Conservation (phyloP, 345 rosid species). For the Cardamine resedifolia region DNA sequence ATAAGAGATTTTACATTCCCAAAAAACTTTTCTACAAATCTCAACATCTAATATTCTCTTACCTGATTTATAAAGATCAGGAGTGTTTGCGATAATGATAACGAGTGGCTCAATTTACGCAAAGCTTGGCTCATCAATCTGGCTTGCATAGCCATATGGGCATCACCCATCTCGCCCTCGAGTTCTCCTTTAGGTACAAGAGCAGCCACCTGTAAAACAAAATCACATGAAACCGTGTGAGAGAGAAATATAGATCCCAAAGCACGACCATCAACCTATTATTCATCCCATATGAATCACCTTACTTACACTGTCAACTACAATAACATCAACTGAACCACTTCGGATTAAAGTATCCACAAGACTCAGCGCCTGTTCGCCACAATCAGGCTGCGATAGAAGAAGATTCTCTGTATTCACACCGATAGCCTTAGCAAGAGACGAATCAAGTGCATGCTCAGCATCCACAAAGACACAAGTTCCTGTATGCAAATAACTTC, state of each 20-base stretch:
- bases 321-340: slow-evolving; percentile 95
- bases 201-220: slow-evolving; percentile 79
- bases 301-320: slow-evolving; percentile 94
- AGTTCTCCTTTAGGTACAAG: slow-evolving; percentile 98
- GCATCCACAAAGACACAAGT: slow-evolving; percentile 95
- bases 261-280: slow-evolving; percentile 1
- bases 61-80: slow-evolving; percentile 90
- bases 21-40: slow-evolving; percentile 2
- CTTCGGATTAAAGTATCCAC: slow-evolving; percentile 90
- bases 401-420: slow-evolving; percentile 92
- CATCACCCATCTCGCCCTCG: slow-evolving; percentile 99
- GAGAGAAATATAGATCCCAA: background rate
- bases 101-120: slow-evolving; percentile 91
- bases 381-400: slow-evolving; percentile 97
- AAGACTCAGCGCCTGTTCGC: slow-evolving; percentile 96
- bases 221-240: slow-evolving; percentile 3
- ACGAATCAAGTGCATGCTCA: slow-evolving; percentile 97
- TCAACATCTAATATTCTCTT: background rate
- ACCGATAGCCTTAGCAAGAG: slow-evolving; percentile 79
- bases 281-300: slow-evolving; percentile 8
- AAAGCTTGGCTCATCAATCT: slow-evolving; percentile 99
- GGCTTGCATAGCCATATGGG: slow-evolving; percentile 99
- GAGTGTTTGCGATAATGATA: slow-evolving; percentile 78
- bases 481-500: slow-evolving; percentile 41
- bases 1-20: background rate